Percentiles rank a stretch among this genome's conserved stretches.
Conservation (phyloP, 129 eudicot genomes). For the Glebionis coronaria region DNA sequence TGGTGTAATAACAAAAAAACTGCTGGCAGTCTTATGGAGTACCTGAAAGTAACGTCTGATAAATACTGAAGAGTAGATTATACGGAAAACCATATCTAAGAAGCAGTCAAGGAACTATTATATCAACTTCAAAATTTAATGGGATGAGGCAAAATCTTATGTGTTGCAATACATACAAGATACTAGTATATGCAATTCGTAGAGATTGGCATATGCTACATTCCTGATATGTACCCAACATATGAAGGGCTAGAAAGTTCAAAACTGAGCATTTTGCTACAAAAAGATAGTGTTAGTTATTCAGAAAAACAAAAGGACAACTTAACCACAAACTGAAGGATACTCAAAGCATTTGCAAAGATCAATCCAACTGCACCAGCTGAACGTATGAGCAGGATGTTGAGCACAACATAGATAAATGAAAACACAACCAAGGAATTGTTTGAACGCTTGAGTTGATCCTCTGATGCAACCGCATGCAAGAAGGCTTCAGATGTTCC, state of each 20-base stretch:
- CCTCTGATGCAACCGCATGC: conserved; percentile 93
- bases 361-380: conserved; percentile 96
- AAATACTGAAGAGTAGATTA: conserved; percentile 70
- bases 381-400: conserved; percentile 67
- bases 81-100: conserved; percentile 85
- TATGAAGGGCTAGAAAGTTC: background rate
- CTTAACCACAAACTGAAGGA: conserved; percentile 43
- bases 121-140: conserved; percentile 2
- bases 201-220: background rate
- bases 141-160: background rate
- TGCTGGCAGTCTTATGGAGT: conserved; percentile 11
- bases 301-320: background rate
- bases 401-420: conserved; percentile 57
- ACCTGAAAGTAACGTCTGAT: conserved; percentile 93
- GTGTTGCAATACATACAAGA: background rate
- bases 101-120: conserved; percentile 53
- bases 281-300: background rate
- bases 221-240: background rate
- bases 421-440: conserved; percentile 76
- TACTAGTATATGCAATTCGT: background rate
- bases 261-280: background rate
- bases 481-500: conserved; percentile 99
- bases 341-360: conserved; percentile 91
- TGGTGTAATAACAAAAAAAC: conserved; percentile 5
- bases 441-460: conserved; percentile 75